These are phyloP conservation scores for Brassica balearica DNA, from an alignment of 441 rosid species.

Conservation along the genomic window DNA sequence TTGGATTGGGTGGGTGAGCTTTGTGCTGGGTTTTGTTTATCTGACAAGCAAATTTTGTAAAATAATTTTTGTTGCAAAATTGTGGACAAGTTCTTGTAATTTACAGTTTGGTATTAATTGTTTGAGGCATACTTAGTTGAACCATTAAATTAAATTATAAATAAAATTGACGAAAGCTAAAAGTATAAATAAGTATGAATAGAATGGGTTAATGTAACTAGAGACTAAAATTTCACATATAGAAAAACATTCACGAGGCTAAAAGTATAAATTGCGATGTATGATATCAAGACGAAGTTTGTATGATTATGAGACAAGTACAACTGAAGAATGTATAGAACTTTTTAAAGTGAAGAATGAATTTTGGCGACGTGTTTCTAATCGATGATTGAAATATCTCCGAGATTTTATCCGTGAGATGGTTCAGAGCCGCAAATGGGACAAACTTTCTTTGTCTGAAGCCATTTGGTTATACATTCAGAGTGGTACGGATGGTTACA, in stretches of 20 bases:
- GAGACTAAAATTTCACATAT: not conserved
- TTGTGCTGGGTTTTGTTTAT: too few relatives aligned
- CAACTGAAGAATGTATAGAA: not conserved
- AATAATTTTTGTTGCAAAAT: too few relatives aligned
- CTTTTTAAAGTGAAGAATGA: not conserved
- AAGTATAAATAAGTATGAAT: not conserved
- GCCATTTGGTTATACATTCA: slow-evolving; percentile 74
- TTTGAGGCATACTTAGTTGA: not conserved
- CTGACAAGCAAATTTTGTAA: too few relatives aligned
- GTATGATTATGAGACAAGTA: slow-evolving; percentile 2
- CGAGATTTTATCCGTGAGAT: slow-evolving; percentile 22
- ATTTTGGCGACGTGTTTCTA: slow-evolving; percentile 1
- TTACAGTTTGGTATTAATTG: not conserved
- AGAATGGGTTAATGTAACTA: not conserved
- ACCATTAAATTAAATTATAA: not conserved
- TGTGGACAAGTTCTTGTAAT: too few relatives aligned
- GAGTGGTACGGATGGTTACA: slow-evolving; percentile 75
- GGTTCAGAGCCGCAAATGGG: slow-evolving; percentile 76
- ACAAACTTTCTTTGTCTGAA: slow-evolving; percentile 71
- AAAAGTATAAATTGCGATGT: not conserved
- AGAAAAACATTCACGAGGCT: not conserved
- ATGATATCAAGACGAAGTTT: slow-evolving; percentile 7
- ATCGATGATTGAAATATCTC: not conserved
- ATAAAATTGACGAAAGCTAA: not conserved
- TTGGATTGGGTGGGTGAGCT: too few relatives aligned